Evolutionary conservation across 2,329 filamentous ascomycete species (phyloP), one percentile per base, ranked within the genome.

Genomic region (Penicillium capsulatum): DNA sequence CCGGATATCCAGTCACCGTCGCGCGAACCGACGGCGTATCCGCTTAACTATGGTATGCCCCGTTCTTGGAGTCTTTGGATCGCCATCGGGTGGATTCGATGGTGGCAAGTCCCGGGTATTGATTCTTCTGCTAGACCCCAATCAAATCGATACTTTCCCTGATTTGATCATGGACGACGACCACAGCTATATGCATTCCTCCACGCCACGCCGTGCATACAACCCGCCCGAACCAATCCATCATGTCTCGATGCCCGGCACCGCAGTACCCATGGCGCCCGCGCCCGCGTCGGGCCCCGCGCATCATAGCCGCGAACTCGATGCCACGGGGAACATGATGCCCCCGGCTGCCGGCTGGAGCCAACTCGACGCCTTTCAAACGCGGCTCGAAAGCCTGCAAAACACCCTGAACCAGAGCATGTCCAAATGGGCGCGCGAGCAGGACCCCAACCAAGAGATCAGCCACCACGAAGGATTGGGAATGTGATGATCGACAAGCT

Each of bases 131-230:
- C 20, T 31, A 53, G 51, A 57, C 37, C 55, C 53, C 22, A 53
- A 48, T 31, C 50, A 50, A 6, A 39, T 59, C 42, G 52, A 60
- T 35, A 48, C 49, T 9, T 39, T 56, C 9, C 55, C 49, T 8
- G 53, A 59, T 35, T 43, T 55, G 10, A 51, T 58, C 24, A 44
- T 57, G n/a, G 54, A 58, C 33, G 57, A 61, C 19, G 42, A 41
- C 6, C 47, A 47, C 4, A 43, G 51, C 13, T 51, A 59, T 28
- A 44, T 52, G 17, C 37, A 40, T 17, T 17, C 37, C 17, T 36
- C 32, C 26, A 8, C 29, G 7, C n/a, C 30, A 20, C 34, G 34
- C 24, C 31, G 29, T 4, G 13, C 15, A 22, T 37, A 37, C 24
- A 31, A 40, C 14, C 38, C 38, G 10, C 31, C 38, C 24, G 38